Evolutionary conservation across 2,329 filamentous ascomycete species (phyloP), one percentile per base, ranked within the genome.

Genomic region (Hypoxylon sp.): DNA sequence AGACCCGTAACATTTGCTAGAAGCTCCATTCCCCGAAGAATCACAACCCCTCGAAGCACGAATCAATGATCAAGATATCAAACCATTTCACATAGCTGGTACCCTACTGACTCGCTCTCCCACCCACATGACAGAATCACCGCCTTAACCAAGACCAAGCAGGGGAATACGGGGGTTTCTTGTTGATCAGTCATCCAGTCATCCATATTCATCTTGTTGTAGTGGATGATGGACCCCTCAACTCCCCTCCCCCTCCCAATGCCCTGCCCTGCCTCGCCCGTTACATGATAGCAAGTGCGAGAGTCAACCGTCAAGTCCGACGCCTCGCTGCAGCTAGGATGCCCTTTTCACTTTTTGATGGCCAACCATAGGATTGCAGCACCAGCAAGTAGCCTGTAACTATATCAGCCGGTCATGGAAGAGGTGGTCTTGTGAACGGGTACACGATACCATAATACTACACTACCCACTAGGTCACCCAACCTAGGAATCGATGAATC

Each of bases 241-340:
- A 40, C 33, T 20, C 57, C 51, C 44, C 37, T 59, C 44, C 60
- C 58, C 54, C 27, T 35, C 49, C 35, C 35, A 30, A 17, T 59
- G 42, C 59, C 54, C 44, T 65, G 25, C 35, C 68, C 58, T 64
- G 46, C 59, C 55, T 53, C 40, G 13, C 56, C 35, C 44, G 46
- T 59, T 61, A 55, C 54, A 61, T 57, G 57, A 48, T 51, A 58
- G 46, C 51, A 57, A 51, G 63, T 49, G 66, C 61, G 61, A 64
- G 62, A 65, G 46, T 62, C 58, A 63, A 68, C 57, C 59, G 55
- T 48, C 60, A 55, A 49, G 50, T 37, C 53, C 54, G 55, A 61
- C 68, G 66, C 68, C 70, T 71, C 35, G 54, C 66, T 71, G 66
- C 68, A 71, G 66, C 64, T 66, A 71, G 69, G 54, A 66, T 68